Percentiles rank a stretch among this genome's conserved stretches.
Conservation (phyloP, 2,329 filamentous ascomycete genomes). For the Penicillium corylophilum region DNA sequence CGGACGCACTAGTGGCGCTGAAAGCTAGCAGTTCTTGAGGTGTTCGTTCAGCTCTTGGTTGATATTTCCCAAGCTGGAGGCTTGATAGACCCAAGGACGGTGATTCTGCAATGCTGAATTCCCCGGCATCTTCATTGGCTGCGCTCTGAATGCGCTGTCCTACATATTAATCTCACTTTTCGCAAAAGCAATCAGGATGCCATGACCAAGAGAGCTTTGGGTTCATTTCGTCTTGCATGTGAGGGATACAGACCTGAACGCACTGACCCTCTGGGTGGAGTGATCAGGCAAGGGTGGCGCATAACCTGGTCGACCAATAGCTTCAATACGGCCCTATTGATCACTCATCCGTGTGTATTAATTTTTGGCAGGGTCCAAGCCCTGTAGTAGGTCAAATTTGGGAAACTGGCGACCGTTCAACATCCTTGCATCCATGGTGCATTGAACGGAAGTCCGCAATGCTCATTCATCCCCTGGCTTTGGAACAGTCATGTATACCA, state of each 20-base stretch:
- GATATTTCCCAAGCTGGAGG: background rate
- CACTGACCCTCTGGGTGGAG: slow-evolving; percentile 4
- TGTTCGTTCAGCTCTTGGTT: background rate
- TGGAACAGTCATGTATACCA: background rate
- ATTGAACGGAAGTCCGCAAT: background rate
- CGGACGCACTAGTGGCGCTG: background rate
- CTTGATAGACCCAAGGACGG: background rate
- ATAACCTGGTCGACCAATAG: background rate
- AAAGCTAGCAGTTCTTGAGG: background rate
- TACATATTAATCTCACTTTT: background rate
- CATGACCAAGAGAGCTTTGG: background rate
- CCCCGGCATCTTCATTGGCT: background rate
- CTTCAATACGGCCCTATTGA: slow-evolving; percentile 1
- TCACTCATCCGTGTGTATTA: background rate
- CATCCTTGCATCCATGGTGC: background rate
- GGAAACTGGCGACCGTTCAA: background rate
- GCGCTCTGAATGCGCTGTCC: background rate
- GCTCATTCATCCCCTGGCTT: background rate
- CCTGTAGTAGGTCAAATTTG: background rate
- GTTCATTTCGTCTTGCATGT: slow-evolving; percentile 4
- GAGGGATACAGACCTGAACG: slow-evolving; percentile 8
- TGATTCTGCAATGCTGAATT: background rate
- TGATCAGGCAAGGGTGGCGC: slow-evolving; percentile 9
- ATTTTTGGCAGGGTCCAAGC: background rate
- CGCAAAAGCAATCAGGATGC: background rate